Conservation (phyloP, 2,329 filamentous ascomycete genomes). For the Alternaria longipes region DNA sequence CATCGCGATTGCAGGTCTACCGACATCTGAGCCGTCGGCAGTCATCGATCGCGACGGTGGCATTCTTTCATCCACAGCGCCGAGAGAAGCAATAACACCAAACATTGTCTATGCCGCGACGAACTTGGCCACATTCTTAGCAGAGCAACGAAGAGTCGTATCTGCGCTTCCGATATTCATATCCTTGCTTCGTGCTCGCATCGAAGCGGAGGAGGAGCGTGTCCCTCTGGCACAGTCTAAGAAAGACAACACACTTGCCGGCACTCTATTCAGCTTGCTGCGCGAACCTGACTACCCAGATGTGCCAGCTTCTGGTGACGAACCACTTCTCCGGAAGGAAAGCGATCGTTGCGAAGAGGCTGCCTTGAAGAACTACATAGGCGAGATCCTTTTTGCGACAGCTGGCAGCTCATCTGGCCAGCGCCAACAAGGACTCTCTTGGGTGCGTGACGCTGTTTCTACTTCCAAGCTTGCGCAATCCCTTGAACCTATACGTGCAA, state of each 20-base stretch:
- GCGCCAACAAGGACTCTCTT: conserved; percentile 75
- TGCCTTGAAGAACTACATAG: conserved; percentile 86
- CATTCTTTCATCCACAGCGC: conserved; percentile 65
- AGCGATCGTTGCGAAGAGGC: conserved; percentile 83
- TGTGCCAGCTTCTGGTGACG: conserved; percentile 74
- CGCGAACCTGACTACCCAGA: conserved; percentile 71
- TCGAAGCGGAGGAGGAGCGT: conserved; percentile 61
- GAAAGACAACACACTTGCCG: conserved; percentile 37
- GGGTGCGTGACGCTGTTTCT: conserved; percentile 85
- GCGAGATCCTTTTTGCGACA: conserved; percentile 86
- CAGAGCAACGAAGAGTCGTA: conserved; percentile 71
- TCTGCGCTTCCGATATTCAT: conserved; percentile 84
- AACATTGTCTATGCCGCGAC: conserved; percentile 82
- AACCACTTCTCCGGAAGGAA: conserved; percentile 70
- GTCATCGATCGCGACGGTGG: conserved; percentile 70
- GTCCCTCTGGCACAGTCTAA: conserved; percentile 26
- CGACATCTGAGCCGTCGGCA: conserved; percentile 51
- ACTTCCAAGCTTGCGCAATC: conserved; percentile 71
- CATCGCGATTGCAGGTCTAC: conserved; percentile 70
- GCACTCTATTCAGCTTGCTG: conserved; percentile 47
- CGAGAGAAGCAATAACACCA: conserved; percentile 64
- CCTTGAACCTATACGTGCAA: conserved; percentile 59
- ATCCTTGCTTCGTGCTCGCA: conserved; percentile 81
- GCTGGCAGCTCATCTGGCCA: conserved; percentile 53
- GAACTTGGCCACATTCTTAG: conserved; percentile 79